These are phyloP conservation scores for Anthracocystis setariae DNA, from an alignment of 1,284 basidiomycete species.

Conservation along the genomic window DNA sequence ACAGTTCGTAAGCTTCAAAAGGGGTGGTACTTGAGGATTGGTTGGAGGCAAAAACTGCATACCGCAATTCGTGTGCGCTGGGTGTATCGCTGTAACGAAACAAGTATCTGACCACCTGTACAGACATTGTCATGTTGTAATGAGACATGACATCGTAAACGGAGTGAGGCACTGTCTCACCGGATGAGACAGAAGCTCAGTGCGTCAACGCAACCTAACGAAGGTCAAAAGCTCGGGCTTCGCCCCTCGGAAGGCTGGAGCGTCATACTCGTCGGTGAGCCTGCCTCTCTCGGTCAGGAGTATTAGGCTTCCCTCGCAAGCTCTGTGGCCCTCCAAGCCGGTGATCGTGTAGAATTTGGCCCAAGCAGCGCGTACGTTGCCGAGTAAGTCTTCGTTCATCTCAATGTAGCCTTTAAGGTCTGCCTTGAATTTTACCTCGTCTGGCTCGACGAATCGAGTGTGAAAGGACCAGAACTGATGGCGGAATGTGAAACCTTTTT, in stretches of 20 bases:
- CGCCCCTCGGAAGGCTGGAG: neutral
- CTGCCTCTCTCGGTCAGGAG: neutral
- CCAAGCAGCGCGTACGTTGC: neutral
- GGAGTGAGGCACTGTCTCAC: no score
- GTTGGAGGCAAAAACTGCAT: no score
- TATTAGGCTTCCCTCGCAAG: neutral
- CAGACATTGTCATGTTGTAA: no score
- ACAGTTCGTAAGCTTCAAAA: no score
- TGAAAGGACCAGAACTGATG: neutral
- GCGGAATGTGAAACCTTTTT: neutral
- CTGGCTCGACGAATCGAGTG: neutral
- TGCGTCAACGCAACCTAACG: neutral
- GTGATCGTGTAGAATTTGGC: constrained; percentile 1
- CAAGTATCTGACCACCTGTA: no score
- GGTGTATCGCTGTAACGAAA: no score
- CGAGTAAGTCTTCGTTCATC: neutral
- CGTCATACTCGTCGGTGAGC: neutral
- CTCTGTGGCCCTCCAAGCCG: neutral
- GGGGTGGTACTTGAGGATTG: no score
- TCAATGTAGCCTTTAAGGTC: neutral
- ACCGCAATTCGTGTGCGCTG: no score
- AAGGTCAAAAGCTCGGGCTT: neutral
- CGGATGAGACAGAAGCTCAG: neutral
- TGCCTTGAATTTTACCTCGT: neutral
- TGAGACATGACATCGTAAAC: no score